Conservation (phyloP, 306 rosid species). For the Delonix regia region DNA sequence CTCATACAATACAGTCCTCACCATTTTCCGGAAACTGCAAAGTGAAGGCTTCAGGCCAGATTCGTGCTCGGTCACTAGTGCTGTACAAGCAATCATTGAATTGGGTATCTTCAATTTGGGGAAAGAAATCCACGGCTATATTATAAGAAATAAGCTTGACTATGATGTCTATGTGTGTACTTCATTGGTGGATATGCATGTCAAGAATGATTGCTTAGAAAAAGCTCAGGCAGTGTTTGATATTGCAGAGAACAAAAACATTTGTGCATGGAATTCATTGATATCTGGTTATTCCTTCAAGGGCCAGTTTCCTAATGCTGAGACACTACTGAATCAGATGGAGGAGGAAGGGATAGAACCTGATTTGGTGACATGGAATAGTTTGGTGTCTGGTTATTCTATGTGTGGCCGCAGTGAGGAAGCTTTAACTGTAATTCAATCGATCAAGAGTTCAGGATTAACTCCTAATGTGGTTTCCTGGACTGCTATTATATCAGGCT, state of each 20-base stretch:
- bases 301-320: slow-evolving; percentile 57
- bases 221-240: slow-evolving; percentile 53
- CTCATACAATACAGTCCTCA: slow-evolving; percentile 43
- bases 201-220: slow-evolving; percentile 57
- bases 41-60: slow-evolving; percentile 54
- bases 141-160: slow-evolving; percentile 56
- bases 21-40: slow-evolving; percentile 52
- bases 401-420: slow-evolving; percentile 53
- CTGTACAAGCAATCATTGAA: slow-evolving; percentile 59
- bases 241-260: slow-evolving; percentile 56
- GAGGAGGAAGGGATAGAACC: slow-evolving; percentile 54
- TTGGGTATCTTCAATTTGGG: slow-evolving; percentile 54
- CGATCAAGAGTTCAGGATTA: slow-evolving; percentile 57
- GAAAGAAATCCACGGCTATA: slow-evolving; percentile 66
- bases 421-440: slow-evolving; percentile 51
- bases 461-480: slow-evolving; percentile 72
- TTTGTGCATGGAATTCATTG: slow-evolving; percentile 71
- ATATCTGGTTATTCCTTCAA: slow-evolving; percentile 69
- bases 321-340: slow-evolving; percentile 51
- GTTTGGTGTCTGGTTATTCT: slow-evolving; percentile 70
- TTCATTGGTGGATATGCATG: slow-evolving; percentile 70
- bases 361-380: slow-evolving; percentile 74
- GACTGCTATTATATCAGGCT: slow-evolving; percentile 78
- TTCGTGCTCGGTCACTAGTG: slow-evolving; percentile 65
- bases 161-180: slow-evolving; percentile 63